A percentile compares a stretch with the other conserved stretches of the same genome.
Evolutionary conservation across 1,139 yeast genomes (phyloP).

Genomic region (Zygosaccharomyces sapae): DNA sequence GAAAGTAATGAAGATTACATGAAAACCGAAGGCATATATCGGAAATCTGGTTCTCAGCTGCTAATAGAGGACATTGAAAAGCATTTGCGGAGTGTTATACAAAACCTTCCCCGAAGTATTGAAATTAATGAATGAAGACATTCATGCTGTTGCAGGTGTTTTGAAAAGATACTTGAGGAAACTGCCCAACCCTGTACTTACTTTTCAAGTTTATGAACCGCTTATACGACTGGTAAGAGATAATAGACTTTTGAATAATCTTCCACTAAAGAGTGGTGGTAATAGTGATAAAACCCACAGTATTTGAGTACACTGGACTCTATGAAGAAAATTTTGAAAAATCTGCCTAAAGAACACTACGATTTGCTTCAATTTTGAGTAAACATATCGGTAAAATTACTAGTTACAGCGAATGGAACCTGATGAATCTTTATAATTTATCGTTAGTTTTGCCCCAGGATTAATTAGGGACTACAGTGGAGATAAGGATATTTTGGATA

Average conservation of each 20-base stretch:
- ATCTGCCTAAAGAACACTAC: constrained; percentile 66
- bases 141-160: constrained; percentile 82
- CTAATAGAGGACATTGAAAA: constrained; percentile 35
- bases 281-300: constrained; percentile 6
- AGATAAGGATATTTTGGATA: constrained; percentile 79
- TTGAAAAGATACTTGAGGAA: constrained; percentile 80
- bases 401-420: constrained; percentile 46
- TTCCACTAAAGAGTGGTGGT: constrained; percentile 15
- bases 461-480: constrained; percentile 77
- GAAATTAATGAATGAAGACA: constrained; percentile 54
- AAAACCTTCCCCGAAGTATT: constrained; percentile 38
- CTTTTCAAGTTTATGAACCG: constrained; percentile 62
- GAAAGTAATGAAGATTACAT: constrained; percentile 59
- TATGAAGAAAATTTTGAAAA: constrained; percentile 38
- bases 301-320: constrained; percentile 31
- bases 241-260: constrained; percentile 33
- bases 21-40: constrained; percentile 77
- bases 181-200: constrained; percentile 80
- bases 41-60: constrained; percentile 85
- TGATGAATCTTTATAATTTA: constrained; percentile 78
- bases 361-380: constrained; percentile 53
- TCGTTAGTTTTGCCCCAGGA: constrained; percentile 97
- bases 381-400: constrained; percentile 62
- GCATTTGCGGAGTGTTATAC: constrained; percentile 33
- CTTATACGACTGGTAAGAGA: constrained; percentile 50